Percentiles rank a stretch among this genome's conserved stretches.
phyloP scores from a whole-genome alignment of 768 basidiomycete species.

The Punctularia strigosozonata region DNA sequence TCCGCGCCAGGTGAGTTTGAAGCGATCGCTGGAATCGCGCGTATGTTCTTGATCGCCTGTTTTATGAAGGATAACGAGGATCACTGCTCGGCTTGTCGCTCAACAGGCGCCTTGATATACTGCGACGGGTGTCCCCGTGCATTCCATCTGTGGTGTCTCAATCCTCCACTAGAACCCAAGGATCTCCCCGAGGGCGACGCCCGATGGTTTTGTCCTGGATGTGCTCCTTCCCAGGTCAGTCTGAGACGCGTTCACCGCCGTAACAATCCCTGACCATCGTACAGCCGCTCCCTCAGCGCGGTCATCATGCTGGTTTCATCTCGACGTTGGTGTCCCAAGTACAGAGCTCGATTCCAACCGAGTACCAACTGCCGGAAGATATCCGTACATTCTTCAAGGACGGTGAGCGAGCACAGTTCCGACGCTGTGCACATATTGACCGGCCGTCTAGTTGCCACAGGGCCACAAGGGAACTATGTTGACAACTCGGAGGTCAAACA shows the following conservation, averaged over 20 bases:
- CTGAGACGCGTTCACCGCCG: slow-evolving; percentile 8
- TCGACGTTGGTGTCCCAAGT: slow-evolving; percentile 63
- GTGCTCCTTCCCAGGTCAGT: slow-evolving; percentile 54
- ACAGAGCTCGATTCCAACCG: slow-evolving; percentile 57
- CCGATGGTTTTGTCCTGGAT: slow-evolving; percentile 73
- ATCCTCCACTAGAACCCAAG: slow-evolving; percentile 84
- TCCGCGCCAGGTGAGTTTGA: slow-evolving; percentile 21
- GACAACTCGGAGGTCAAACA: slow-evolving; percentile 68
- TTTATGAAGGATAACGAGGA: slow-evolving; percentile 55
- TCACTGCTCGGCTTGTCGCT: slow-evolving; percentile 78
- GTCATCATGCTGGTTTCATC: slow-evolving; percentile 52
- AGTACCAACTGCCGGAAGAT: slow-evolving; percentile 82
- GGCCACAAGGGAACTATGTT: slow-evolving; percentile 72
- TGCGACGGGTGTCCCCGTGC: slow-evolving; percentile 96
- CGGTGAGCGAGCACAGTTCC: slow-evolving; percentile 33
- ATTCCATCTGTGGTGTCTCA: slow-evolving; percentile 93
- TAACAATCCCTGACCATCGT: slow-evolving; percentile 7
- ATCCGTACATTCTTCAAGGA: slow-evolving; percentile 78
- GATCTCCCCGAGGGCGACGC: slow-evolving; percentile 70
- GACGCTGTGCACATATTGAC: too few relatives aligned
- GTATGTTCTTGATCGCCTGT: slow-evolving; percentile 2
- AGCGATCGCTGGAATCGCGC: slow-evolving; percentile 2
- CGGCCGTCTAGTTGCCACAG: slow-evolving; percentile 52
- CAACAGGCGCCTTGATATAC: slow-evolving; percentile 77
- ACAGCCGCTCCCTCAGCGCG: slow-evolving; percentile 61